These are phyloP conservation scores for Trypanosoma cruzi DNA, from an alignment of 208 protist genomes.

Conservation along the genomic window DNA sequence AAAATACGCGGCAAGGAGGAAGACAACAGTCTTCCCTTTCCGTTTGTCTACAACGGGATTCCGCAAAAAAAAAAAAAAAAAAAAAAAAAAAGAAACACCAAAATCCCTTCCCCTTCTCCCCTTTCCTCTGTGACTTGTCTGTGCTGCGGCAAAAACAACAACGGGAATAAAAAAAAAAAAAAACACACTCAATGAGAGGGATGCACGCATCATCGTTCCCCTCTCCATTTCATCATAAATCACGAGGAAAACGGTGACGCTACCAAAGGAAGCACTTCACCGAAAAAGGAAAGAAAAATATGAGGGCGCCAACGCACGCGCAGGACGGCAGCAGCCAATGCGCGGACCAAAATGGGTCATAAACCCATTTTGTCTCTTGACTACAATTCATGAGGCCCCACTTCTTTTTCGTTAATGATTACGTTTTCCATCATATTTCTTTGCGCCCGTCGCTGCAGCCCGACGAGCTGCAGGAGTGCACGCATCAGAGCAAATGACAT, in stretches of 20 bases:
- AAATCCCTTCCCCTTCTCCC: neutral
- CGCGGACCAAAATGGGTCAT: too few relatives aligned
- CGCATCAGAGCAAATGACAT: slow-evolving; percentile 9
- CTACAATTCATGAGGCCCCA: neutral
- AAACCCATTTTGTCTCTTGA: too few relatives aligned
- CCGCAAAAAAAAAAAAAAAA: neutral
- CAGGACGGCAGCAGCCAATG: too few relatives aligned
- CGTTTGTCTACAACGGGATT: neutral
- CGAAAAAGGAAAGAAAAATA: too few relatives aligned
- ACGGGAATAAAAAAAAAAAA: neutral
- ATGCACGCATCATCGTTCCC: neutral
- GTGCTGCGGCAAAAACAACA: too few relatives aligned
- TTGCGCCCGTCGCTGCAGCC: neutral
- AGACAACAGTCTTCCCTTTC: neutral
- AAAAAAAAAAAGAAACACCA: too few relatives aligned
- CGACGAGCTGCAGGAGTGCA: neutral
- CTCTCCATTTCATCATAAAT: neutral
- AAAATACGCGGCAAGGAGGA: neutral
- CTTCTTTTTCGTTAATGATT: neutral
- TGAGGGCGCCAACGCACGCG: too few relatives aligned
- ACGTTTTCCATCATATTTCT: neutral
- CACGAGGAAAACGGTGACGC: too few relatives aligned
- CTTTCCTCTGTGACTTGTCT: neutral
- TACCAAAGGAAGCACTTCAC: too few relatives aligned
- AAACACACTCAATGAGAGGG: neutral